A percentile compares a stretch with the other conserved stretches of the same genome.
phyloP scores from a whole-genome alignment of 1,284 basidiomycete genomes.

The Irpex lacteus region DNA sequence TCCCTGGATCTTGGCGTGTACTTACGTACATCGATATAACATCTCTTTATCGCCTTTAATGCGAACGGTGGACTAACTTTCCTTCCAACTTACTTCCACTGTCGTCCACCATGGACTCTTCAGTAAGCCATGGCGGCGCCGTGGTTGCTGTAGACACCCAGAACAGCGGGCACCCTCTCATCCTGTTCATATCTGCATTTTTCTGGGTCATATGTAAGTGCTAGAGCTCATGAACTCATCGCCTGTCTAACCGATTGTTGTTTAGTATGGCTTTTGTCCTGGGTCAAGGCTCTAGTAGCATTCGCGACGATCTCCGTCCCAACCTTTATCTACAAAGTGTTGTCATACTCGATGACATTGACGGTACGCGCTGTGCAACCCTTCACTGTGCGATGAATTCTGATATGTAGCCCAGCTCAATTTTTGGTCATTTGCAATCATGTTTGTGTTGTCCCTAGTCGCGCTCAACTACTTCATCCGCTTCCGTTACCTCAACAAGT shows the following conservation, averaged over 20 bases:
- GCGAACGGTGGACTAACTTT: not conserved
- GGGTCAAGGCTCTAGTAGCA: conserved; percentile 66
- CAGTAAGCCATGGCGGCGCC: conserved; percentile 5
- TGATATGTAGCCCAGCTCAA: conserved; percentile 54
- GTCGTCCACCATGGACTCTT: not conserved
- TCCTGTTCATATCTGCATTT: conserved; percentile 77
- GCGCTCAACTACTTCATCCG: conserved; percentile 82
- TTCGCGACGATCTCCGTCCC: conserved; percentile 83
- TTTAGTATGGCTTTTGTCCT: conserved; percentile 78
- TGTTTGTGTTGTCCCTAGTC: conserved; percentile 66
- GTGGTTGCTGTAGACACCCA: conserved; percentile 2
- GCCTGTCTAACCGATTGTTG: not conserved
- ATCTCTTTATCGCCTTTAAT: not conserved
- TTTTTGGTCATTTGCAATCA: conserved; percentile 82
- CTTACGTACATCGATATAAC: not conserved
- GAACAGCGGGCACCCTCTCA: conserved; percentile 53
- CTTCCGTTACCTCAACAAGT: conserved; percentile 76
- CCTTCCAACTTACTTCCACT: not conserved
- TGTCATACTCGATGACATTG: conserved; percentile 88
- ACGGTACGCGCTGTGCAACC: conserved; percentile 47
- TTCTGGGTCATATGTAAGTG: conserved; percentile 77
- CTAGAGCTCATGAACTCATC: conserved; percentile 2
- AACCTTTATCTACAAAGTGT: conserved; percentile 68
- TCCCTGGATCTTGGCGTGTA: not conserved
- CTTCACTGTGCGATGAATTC: not conserved